These are phyloP conservation scores for Penicillium steckii DNA, from an alignment of 495 filamentous ascomycete species.

Conservation along the genomic window DNA sequence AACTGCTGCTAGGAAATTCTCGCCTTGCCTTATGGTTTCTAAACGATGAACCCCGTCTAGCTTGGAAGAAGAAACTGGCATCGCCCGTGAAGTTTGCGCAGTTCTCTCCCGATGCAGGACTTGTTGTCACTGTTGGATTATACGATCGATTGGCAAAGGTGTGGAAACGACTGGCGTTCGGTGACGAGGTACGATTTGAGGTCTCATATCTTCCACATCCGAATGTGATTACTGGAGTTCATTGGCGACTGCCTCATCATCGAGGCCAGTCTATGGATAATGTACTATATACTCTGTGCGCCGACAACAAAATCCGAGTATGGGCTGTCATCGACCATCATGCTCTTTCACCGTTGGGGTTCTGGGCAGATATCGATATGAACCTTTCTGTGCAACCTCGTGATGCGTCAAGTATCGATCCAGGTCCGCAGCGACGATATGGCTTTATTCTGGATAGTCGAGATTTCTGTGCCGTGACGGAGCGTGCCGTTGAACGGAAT, in stretches of 20 bases:
- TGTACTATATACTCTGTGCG: conserved; percentile 89
- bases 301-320: conserved; percentile 77
- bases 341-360: conserved; percentile 65
- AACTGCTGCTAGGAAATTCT: conserved; percentile 74
- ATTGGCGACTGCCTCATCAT: conserved; percentile 79
- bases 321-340: conserved; percentile 80
- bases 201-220: conserved; percentile 88
- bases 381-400: conserved; percentile 66
- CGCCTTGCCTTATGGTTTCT: conserved; percentile 70
- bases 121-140: conserved; percentile 78
- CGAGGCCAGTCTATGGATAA: conserved; percentile 79
- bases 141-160: conserved; percentile 87
- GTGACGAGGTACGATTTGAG: conserved; percentile 83
- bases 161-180: conserved; percentile 88
- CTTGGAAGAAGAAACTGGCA: conserved; percentile 75
- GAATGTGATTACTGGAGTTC: conserved; percentile 70
- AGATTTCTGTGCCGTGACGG: conserved; percentile 73
- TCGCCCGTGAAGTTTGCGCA: conserved; percentile 72
- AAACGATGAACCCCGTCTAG: conserved; percentile 44
- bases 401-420: conserved; percentile 28
- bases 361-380: conserved; percentile 85
- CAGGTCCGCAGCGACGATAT: conserved; percentile 53
- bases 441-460: conserved; percentile 84
- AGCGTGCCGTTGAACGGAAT: conserved; percentile 66
- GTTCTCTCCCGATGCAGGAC: conserved; percentile 80